phyloP scores from a whole-genome alignment of 2,329 filamentous ascomycete genomes.

The Ophiocordyceps camponoti-saundersi region DNA sequence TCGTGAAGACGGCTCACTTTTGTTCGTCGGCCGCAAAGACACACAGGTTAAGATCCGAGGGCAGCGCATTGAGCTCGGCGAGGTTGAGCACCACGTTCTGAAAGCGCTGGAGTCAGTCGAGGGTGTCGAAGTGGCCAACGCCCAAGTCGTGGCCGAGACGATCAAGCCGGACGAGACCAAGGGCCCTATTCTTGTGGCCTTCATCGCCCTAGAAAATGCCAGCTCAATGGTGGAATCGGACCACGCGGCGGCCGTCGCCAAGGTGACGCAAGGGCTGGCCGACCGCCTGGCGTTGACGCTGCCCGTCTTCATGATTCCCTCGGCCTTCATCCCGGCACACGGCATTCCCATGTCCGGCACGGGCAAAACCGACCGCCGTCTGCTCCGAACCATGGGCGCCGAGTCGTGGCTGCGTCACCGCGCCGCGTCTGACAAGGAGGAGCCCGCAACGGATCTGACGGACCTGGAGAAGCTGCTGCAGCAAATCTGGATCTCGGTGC shows the following conservation, averaged over 20 bases:
- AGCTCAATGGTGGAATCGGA: neutral
- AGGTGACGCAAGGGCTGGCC: neutral
- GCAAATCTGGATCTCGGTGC: conserved; percentile 20
- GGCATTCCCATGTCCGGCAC: conserved; percentile 4
- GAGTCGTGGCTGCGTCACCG: neutral
- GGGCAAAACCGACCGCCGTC: conserved; percentile 5
- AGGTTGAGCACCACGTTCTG: conserved; percentile 6
- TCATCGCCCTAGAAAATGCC: conserved; percentile 1
- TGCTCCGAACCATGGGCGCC: conserved; percentile 2
- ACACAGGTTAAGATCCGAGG: conserved; percentile 36
- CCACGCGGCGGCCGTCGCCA: neutral
- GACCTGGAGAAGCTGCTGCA: neutral
- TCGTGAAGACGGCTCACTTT: conserved; percentile 13
- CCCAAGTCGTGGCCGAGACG: conserved; percentile 3
- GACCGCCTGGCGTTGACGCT: conserved; percentile 2
- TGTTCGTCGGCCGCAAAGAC: conserved; percentile 16
- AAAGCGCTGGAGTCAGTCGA: neutral
- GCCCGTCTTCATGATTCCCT: conserved; percentile 6
- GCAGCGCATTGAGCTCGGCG: conserved; percentile 27
- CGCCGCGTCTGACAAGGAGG: neutral
- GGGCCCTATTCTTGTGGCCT: conserved; percentile 3
- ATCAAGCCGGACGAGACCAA: conserved; percentile 1
- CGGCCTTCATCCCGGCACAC: conserved; percentile 3
- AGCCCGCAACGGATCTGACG: neutral
- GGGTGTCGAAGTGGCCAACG: neutral